A percentile compares a stretch with the other conserved stretches of the same genome.
phyloP scores from a whole-genome alignment of 768 basidiomycete species.

The Auriscalpium vulgare region DNA sequence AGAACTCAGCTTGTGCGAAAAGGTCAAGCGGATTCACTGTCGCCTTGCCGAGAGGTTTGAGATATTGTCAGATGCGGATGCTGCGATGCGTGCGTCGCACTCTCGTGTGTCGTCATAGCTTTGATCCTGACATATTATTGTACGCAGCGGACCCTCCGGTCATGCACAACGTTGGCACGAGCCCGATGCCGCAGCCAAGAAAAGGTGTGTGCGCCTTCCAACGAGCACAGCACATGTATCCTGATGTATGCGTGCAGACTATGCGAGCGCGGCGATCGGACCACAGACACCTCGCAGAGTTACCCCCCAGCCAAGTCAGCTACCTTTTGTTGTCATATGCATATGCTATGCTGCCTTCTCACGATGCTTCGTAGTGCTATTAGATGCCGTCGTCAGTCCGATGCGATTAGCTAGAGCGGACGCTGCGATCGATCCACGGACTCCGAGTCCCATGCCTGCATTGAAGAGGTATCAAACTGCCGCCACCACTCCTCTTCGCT shows the following conservation, averaged over 20 bases:
- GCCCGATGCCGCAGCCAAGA: neutral
- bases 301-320: neutral
- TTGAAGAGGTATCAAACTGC: neutral
- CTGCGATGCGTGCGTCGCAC: too few species aligned
- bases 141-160: neutral
- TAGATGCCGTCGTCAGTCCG: neutral
- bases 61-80: too few species aligned
- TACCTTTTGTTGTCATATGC: neutral
- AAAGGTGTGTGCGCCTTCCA: neutral
- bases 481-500: too few species aligned
- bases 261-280: neutral
- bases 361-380: neutral
- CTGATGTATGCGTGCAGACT: neutral
- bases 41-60: too few species aligned
- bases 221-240: neutral
- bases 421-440: neutral
- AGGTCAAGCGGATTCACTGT: too few species aligned
- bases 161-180: neutral
- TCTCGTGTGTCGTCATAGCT: too few species aligned
- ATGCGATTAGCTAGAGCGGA: neutral
- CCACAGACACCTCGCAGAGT: neutral
- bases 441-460: neutral
- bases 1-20: too few species aligned
- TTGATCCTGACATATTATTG: too few species aligned
- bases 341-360: neutral